A percentile compares a stretch with the other conserved stretches of the same genome.
phyloP scores from a whole-genome alignment of 2,329 filamentous ascomycete genomes.

The Xylariaceae sp. region DNA sequence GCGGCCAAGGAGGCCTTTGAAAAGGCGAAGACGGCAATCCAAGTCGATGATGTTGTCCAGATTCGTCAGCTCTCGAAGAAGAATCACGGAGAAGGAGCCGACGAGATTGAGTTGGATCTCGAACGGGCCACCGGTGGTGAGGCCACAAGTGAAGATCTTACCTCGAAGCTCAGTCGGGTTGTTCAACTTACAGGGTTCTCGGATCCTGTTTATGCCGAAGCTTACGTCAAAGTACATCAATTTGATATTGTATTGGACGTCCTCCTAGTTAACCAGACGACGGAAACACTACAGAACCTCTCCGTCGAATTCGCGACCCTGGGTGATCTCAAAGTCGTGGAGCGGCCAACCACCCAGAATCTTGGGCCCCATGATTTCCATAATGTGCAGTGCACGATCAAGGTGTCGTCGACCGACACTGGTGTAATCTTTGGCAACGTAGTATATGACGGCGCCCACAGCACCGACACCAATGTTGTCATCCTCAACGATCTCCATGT shows the following conservation, averaged over 20 bases:
- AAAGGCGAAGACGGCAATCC: conserved; percentile 87
- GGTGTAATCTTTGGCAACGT: conserved; percentile 99
- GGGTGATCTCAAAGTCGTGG: conserved; percentile 95
- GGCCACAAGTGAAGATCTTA: conserved; percentile 72
- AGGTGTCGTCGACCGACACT: conserved; percentile 95
- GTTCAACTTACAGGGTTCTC: conserved; percentile 98
- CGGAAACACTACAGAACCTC: conserved; percentile 91
- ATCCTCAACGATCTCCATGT: conserved; percentile 98
- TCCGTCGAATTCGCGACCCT: conserved; percentile 98
- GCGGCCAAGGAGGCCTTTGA: conserved; percentile 89
- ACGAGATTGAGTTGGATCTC: conserved; percentile 83
- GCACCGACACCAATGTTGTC: conserved; percentile 90
- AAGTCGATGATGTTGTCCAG: conserved; percentile 89
- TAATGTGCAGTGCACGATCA: conserved; percentile 97
- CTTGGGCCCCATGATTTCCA: conserved; percentile 93
- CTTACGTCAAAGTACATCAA: conserved; percentile 97
- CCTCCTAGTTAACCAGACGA: conserved; percentile 93
- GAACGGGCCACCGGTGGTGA: conserved; percentile 94
- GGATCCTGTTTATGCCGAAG: conserved; percentile 96
- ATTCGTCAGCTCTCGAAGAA: conserved; percentile 94
- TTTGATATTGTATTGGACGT: conserved; percentile 98
- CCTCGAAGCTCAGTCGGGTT: conserved; percentile 90
- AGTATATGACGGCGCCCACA: conserved; percentile 89
- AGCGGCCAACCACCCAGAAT: conserved; percentile 93
- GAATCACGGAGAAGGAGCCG: conserved; percentile 71